Conservation (phyloP, 805 yeast genomes). For the Maudiozyma serrabonitensis region DNA sequence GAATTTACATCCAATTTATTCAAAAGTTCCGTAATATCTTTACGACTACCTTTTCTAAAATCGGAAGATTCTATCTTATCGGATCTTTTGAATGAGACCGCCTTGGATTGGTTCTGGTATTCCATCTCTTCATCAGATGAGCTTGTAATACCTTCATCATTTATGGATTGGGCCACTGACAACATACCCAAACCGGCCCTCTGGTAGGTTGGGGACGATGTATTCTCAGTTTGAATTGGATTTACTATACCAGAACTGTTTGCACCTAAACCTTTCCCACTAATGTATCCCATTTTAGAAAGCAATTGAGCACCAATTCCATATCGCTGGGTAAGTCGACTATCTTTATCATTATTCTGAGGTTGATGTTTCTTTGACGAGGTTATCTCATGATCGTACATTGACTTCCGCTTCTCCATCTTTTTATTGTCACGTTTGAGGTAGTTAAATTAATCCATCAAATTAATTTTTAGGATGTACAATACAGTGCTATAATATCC, state of each 20-base stretch:
- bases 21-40: neutral
- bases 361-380: neutral
- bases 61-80: neutral
- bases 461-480: too few species aligned
- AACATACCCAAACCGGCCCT: conserved; percentile 68
- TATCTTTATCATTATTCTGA: neutral
- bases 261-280: conserved; percentile 79
- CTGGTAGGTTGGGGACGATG: conserved; percentile 47
- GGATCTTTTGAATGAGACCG: conserved; percentile 7
- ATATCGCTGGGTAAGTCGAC: conserved; percentile 32
- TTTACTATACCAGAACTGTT: conserved; percentile 60
- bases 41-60: neutral
- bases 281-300: conserved; percentile 76
- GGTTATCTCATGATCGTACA: too few species aligned
- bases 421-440: too few species aligned
- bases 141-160: conserved; percentile 4
- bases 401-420: too few species aligned
- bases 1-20: neutral
- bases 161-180: conserved; percentile 10
- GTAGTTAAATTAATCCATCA: too few species aligned
- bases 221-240: conserved; percentile 58
- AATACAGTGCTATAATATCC: too few species aligned
- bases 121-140: conserved; percentile 10
- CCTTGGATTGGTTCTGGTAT: neutral
- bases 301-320: conserved; percentile 81